Percentiles rank a stretch among this genome's conserved stretches.
Conservation (phyloP, 179 eudicot species). For the Carnegiea gigantea region DNA sequence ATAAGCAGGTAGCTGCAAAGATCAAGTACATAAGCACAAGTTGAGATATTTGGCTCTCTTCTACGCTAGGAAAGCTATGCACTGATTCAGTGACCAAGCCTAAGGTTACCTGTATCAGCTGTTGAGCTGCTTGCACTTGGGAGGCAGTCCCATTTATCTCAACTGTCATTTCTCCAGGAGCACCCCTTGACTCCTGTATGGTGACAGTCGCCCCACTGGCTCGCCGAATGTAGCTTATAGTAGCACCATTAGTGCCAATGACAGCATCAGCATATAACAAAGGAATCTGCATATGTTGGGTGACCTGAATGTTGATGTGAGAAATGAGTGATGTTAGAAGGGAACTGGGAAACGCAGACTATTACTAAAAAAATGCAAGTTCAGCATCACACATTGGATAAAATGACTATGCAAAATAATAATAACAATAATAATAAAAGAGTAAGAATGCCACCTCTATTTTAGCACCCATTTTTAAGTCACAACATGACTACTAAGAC, state of each 20-base stretch:
- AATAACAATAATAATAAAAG: too few species aligned
- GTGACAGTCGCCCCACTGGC: slow-evolving; percentile 54
- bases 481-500: too few species aligned
- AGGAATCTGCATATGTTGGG: slow-evolving; percentile 50
- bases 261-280: slow-evolving; percentile 47
- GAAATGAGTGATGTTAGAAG: not conserved
- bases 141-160: slow-evolving; percentile 45
- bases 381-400: not conserved
- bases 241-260: slow-evolving; percentile 46
- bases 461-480: too few species aligned
- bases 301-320: slow-evolving; percentile 23
- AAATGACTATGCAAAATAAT: too few species aligned
- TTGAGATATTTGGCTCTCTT: not conserved
- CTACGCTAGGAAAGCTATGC: not conserved
- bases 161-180: slow-evolving; percentile 53
- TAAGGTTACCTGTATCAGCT: slow-evolving; percentile 42
- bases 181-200: slow-evolving; percentile 48
- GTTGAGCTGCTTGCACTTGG: slow-evolving; percentile 54
- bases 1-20: not conserved
- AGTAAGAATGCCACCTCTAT: not conserved
- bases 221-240: slow-evolving; percentile 45
- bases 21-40: not conserved
- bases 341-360: not conserved
- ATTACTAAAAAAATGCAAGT: not conserved
- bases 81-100: not conserved